Percentiles rank a stretch among this genome's conserved stretches.
phyloP scores from a whole-genome alignment of 371 early-diverging fungal species.

The Funneliformis caledonium region DNA sequence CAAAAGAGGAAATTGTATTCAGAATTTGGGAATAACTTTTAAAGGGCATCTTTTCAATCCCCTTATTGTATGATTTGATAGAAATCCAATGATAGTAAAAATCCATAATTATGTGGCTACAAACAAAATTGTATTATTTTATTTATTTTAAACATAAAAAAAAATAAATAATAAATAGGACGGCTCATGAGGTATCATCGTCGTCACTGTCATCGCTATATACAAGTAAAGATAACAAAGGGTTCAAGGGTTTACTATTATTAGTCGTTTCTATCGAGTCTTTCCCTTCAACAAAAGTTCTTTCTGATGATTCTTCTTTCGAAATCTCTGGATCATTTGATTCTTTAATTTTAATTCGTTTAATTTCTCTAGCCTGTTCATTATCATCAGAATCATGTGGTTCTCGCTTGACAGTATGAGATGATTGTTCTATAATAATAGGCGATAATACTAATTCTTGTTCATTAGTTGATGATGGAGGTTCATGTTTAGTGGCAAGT shows the following conservation, averaged over 20 bases:
- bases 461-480: neutral
- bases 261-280: neutral
- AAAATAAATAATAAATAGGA: neutral
- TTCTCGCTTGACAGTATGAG: neutral
- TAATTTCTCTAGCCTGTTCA: neutral
- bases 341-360: neutral
- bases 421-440: too few species aligned
- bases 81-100: too few species aligned
- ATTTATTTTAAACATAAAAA: too few species aligned
- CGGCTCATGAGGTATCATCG: neutral
- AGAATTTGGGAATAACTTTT: too few species aligned
- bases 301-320: neutral
- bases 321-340: neutral
- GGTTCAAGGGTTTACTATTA: neutral
- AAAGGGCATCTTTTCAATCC: too few species aligned
- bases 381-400: conserved; percentile 4
- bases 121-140: too few species aligned
- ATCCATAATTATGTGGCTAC: too few species aligned
- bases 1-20: too few species aligned
- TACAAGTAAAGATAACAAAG: conserved; percentile 8
- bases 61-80: too few species aligned
- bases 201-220: conserved; percentile 13
- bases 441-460: neutral
- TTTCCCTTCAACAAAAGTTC: neutral
- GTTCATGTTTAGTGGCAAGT: too few species aligned